phyloP scores from a whole-genome alignment of 176 grass and related monocot species.

The Triticum monococcum region DNA sequence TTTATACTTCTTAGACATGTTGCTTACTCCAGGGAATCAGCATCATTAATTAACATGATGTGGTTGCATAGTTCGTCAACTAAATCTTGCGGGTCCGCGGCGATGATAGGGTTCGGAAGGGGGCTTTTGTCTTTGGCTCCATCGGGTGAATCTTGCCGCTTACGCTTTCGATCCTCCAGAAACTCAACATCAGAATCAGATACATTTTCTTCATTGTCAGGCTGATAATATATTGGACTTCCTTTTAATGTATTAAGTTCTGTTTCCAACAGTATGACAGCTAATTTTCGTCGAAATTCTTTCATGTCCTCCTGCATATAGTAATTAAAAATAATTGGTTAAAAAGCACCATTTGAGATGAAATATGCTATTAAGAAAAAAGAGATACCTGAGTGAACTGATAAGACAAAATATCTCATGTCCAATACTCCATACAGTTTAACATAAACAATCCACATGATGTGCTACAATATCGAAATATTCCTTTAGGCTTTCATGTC shows the following conservation, averaged over 20 bases:
- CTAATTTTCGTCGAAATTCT: too few relatives aligned
- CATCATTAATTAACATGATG: too few relatives aligned
- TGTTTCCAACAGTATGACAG: too few relatives aligned
- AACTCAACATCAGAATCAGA: neutral
- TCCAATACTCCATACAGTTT: neutral
- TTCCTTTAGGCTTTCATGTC: neutral
- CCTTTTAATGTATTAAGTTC: too few relatives aligned
- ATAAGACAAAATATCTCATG: neutral
- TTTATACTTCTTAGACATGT: too few relatives aligned
- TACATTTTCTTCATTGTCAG: too few relatives aligned
- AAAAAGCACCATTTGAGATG: too few relatives aligned
- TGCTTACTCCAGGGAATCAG: too few relatives aligned
- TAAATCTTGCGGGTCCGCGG: neutral
- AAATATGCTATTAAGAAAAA: neutral
- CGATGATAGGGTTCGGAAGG: neutral
- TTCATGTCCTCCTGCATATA: too few relatives aligned
- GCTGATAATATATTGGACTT: too few relatives aligned
- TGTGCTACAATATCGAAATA: neutral
- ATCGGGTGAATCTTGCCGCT: neutral
- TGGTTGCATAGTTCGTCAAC: neutral
- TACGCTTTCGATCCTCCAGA: neutral
- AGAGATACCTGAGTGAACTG: neutral
- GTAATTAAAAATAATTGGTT: too few relatives aligned
- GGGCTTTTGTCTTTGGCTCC: neutral
- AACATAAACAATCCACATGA: neutral